These are phyloP conservation scores for Chaetomium strumarium DNA, from an alignment of 2,329 filamentous ascomycete genomes.

Conservation along the genomic window DNA sequence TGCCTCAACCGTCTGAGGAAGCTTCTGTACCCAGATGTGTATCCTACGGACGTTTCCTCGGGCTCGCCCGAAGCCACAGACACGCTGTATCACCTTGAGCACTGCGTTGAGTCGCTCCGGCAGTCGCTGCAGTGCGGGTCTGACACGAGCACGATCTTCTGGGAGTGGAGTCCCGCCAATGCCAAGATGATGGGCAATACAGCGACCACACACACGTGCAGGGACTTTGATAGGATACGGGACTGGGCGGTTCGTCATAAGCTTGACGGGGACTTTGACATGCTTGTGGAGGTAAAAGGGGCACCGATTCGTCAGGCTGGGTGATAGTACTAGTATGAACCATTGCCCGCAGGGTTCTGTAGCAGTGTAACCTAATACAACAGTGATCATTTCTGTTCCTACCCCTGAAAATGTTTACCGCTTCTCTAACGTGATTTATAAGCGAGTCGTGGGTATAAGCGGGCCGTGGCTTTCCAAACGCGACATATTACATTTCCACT, in stretches of 20 bases:
- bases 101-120: neutral
- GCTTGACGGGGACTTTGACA: neutral
- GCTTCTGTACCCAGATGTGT: too few species aligned
- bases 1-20: too few species aligned
- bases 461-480: too few species aligned
- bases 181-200: neutral
- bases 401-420: too few species aligned
- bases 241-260: neutral
- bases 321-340: too few species aligned
- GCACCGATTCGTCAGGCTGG: neutral
- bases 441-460: too few species aligned
- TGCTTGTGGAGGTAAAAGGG: neutral
- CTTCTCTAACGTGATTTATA: too few species aligned
- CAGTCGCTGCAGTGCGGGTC: neutral
- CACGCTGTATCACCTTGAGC: neutral
- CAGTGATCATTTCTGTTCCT: too few species aligned
- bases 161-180: neutral
- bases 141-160: neutral
- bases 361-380: too few species aligned
- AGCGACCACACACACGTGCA: neutral
- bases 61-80: neutral
- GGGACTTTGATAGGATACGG: neutral
- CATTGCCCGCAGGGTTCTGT: too few species aligned
- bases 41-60: neutral
- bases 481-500: too few species aligned